Base-by-base conservation (phyloP, 768 basidiomycete species). In the Scleroderma citrinum region DNA sequence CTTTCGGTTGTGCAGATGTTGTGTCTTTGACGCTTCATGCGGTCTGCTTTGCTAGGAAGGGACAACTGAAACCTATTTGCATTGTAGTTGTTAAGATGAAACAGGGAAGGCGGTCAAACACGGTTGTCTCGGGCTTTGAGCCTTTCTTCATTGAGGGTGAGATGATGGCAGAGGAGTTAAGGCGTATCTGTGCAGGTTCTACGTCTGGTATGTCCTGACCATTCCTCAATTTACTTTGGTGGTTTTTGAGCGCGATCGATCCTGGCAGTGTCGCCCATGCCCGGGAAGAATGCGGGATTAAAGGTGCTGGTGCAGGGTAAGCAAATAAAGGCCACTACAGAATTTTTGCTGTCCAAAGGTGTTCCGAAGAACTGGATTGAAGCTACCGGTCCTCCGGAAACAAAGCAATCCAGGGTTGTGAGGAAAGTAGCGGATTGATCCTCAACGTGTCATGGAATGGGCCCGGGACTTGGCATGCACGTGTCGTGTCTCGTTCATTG, bases 261-360 rank as follows among this genome's bases (percentile, higher is more conserved):
- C 20, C 23, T 13, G 14, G 5, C n/a, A 88, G 87, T 85, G 14
- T 76, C 81, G 0, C 78, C 81, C 1, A 47, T 76, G n/a, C 71
- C 69, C 5, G 83, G 85, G 0, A 84, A 81, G 61, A 67, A 68
- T 7, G 69, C 77, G 2, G 78, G 77, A 2, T 56, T 77, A 46
- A 88, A 93, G 57, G 82, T 96, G 8, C 70, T 87, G 53, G 83
- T 95, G 0, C 93, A 95, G 59, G 93, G 93, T 2, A 87, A 87
- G 53, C 92, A 95, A 58, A 71, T 74, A 17, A 76, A 77, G 54
- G 69, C 72, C 2, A 84, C 92, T 11, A 70, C 75, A 10, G 85
- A 87, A 5, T 76, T 90, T 51, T 63, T 96, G 35, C 62, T 77
- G 3, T 74, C 69, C 20, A 80, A 77, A 54, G 90, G 92, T 0